A percentile compares a stretch with the other conserved stretches of the same genome.
Evolutionary conservation across 1,284 basidiomycete species (phyloP).

Genomic region (Kalmanozyma brasiliensis): DNA sequence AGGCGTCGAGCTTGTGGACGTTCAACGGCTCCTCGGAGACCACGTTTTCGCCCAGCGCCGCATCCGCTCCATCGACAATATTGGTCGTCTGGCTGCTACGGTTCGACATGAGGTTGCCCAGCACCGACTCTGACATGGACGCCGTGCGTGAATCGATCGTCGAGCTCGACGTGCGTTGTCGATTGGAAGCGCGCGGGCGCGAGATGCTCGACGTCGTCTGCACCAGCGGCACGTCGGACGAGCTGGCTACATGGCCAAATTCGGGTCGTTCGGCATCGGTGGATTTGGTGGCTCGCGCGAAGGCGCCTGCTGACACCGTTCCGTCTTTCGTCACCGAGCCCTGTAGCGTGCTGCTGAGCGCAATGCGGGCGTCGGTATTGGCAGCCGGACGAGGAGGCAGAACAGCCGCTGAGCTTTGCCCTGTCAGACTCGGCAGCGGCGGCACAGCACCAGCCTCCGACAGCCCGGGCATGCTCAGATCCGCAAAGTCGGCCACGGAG

Average conservation of each 20-base stretch:
- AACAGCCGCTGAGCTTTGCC: conserved; percentile 9
- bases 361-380: background rate
- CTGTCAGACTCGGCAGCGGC: conserved; percentile 35
- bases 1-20: no score
- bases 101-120: conserved; percentile 25
- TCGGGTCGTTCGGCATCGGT: conserved; percentile 16
- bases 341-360: conserved; percentile 1
- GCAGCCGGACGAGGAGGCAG: background rate
- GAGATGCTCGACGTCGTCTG: conserved; percentile 27
- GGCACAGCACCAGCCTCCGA: conserved; percentile 11
- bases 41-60: no score
- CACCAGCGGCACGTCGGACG: conserved; percentile 39
- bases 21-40: no score
- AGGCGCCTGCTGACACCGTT: conserved; percentile 38
- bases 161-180: conserved; percentile 24
- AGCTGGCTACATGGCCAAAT: conserved; percentile 43
- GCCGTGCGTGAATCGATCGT: conserved; percentile 31
- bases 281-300: conserved; percentile 18
- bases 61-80: no score
- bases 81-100: conserved; percentile 35
- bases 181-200: conserved; percentile 17
- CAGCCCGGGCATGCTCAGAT: conserved; percentile 28
- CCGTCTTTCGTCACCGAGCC: conserved; percentile 20
- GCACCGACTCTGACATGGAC: conserved; percentile 17
- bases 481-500: conserved; percentile 26